Base-by-base conservation (phyloP, 768 basidiomycete species). In the Neoboletus brunneissimus region DNA sequence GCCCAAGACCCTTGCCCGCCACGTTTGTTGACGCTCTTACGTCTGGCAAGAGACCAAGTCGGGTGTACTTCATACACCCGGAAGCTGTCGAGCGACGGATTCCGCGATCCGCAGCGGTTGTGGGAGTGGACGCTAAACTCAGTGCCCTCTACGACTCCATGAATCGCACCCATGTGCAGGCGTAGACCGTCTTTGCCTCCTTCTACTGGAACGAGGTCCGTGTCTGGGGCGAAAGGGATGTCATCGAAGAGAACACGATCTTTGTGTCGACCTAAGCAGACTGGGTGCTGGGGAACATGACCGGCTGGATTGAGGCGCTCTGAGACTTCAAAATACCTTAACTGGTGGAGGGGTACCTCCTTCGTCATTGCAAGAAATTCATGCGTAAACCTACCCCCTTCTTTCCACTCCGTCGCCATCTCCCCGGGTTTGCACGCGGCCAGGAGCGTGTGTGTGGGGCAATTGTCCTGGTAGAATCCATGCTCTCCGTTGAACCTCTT, bases 81-180 rank as follows among this genome's bases (percentile, higher is more conserved):
- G n/a, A 80, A 77, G 35, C 64, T 76, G 25, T 80, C 81, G 13
- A 86, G 68, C 20, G 76, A 54, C 2, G 81, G 80, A 58, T 88
- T 88, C 47, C 73, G 69, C 8, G 86, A 86, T 22, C 79, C 80
- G n/a, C 72, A 72, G 57, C 76, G 76, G 66, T 88, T 87, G 67
- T 88, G 85, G 22, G 76, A 72, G 64, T 88, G 85, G 22, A 88
- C 45, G 40, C 77, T 79, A 57, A 89, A 77, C 58, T 86, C 82
- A 10, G 79, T 84, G 46, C 85, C 87, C 56, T 80, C 78, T n/a
- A 79, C 76, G 20, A 88, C 73, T 2, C 87, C 87, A 56, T 87
- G 85, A 5, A 83, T 79, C 1, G 79, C 76, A 13, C 87, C 87
- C 37, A 81, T 78, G 34, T 79, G 79, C 32, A 88, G 68, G 56